Evolutionary conservation across 169 alveolate genomes (phyloP), one percentile per base, ranked within the genome.

Genomic region (Prorocentrum cordatum): DNA sequence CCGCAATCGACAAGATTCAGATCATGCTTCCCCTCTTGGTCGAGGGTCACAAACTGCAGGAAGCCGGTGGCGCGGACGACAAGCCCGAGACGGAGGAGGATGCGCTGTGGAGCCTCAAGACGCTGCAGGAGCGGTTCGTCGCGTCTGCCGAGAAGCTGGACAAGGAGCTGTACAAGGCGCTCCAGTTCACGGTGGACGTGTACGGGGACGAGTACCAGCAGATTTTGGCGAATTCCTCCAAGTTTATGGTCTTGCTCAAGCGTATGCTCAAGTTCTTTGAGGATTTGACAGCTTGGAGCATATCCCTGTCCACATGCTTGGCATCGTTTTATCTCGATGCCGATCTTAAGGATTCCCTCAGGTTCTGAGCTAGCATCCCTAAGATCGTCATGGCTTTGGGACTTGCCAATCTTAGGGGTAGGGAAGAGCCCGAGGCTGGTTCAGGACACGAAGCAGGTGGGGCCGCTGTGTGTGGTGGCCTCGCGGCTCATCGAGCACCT

Each of bases 131-230:
- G 54, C 32, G 61, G 42, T 80, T 92, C 42, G 67, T 93, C 18
- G 39, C 92, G 39, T 91, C 68, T 58, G 92, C 92, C 4, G 95
- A 93, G 83, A 75, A 92, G 31, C 90, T 93, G 45, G 95, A 93
- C 24, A 94, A 93, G 20, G 95, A 93, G 66, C 79, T 93, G 47
- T 91, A 79, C 87, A 93, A 92, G 87, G 54, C 92, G 6, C 82
- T 89, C n/a, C 94, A 89, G 67, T 94, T 94, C 27, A 5, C 26
- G 62, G 90, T 67, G 6, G 90, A 80, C 31, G 90, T 80, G 31
- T 80, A 80, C 27, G 90, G 80, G 54, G 61, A 77, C 3, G 90
- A 80, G 54, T 80, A 80, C 80, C 80, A 62, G 27, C 80, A 80
- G 58, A 80, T 80, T 35, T 27, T 80, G 90, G 90, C 68, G 14